Evolutionary conservation across 331 rosid genomes (phyloP).

Genomic region (Pyrus hybrid): DNA sequence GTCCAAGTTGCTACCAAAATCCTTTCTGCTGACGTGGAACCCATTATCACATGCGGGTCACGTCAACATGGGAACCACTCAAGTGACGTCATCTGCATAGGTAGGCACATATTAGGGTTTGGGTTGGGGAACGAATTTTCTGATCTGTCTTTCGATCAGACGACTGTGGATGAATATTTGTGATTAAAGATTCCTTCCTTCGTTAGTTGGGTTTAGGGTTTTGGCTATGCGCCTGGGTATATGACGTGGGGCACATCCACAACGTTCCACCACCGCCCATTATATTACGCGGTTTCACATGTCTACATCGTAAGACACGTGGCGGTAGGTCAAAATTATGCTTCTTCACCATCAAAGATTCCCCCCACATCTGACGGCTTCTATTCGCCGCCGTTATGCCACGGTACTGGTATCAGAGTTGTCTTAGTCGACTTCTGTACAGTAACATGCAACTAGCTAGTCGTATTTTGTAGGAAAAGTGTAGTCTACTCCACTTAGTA

Average conservation of each 20-base stretch:
- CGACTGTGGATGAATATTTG: neutral
- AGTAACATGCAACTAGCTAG: neutral
- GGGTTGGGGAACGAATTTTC: neutral
- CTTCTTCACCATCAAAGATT: neutral
- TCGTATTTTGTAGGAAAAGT: neutral
- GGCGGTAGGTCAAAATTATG: neutral
- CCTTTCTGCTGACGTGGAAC: neutral
- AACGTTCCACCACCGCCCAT: conserved; percentile 9
- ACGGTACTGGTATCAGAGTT: neutral
- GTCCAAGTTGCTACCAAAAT: neutral
- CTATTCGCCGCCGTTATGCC: conserved; percentile 9
- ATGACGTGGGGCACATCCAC: neutral
- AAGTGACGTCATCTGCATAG: conserved; percentile 5
- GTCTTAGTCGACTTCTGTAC: neutral
- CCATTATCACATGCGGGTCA: conserved; percentile 17
- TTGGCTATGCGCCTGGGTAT: neutral
- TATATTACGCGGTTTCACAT: neutral
- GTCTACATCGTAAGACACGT: neutral
- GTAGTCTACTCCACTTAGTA: neutral
- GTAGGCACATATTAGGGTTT: neutral
- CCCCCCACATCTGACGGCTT: conserved; percentile 17
- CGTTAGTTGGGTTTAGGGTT: neutral
- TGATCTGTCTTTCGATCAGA: neutral
- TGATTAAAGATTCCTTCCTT: conserved; percentile 10
- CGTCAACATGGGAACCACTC: conserved; percentile 5